A percentile compares a stretch with the other conserved stretches of the same genome.
Evolutionary conservation across 495 filamentous ascomycete species (phyloP).

Genomic region (Podospora pseudoanserina): DNA sequence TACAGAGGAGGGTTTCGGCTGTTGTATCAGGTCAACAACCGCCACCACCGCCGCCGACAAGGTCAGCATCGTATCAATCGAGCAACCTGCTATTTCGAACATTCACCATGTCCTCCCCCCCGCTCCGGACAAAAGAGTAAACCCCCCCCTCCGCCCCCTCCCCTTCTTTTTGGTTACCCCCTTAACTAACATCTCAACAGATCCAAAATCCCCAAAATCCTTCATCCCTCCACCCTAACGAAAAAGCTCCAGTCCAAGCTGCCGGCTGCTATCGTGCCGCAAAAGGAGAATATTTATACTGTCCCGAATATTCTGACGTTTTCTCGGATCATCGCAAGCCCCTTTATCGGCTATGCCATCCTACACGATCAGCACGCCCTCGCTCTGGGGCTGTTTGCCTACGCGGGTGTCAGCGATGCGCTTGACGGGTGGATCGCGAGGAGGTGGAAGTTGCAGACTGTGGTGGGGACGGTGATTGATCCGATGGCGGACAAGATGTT

Average conservation of each 20-base stretch:
- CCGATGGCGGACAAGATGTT: slow-evolving; percentile 94
- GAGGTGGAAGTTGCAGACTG: slow-evolving; percentile 80
- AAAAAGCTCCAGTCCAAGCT: slow-evolving; percentile 50
- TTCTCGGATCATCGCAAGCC: slow-evolving; percentile 77
- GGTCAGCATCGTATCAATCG: too few relatives aligned
- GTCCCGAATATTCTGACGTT: slow-evolving; percentile 90
- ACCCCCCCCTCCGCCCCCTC: background rate
- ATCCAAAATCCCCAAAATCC: slow-evolving; percentile 12
- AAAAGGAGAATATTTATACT: slow-evolving; percentile 92
- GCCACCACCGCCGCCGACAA: background rate
- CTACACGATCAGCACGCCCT: slow-evolving; percentile 72
- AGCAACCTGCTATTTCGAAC: background rate
- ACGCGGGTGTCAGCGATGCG: slow-evolving; percentile 86
- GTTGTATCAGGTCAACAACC: too few relatives aligned
- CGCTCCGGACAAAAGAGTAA: background rate
- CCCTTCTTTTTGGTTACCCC: background rate
- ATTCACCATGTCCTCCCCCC: background rate
- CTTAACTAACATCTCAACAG: background rate
- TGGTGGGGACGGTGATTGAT: slow-evolving; percentile 94
- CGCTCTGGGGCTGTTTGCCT: slow-evolving; percentile 81
- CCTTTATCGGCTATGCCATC: slow-evolving; percentile 84
- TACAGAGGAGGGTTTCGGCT: background rate
- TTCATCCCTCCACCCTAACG: slow-evolving; percentile 17
- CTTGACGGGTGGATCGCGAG: slow-evolving; percentile 92
- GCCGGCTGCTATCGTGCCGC: slow-evolving; percentile 19